Evolutionary conservation across 1,284 basidiomycete genomes (phyloP), one percentile per base, ranked within the genome.

Genomic region (Wallemia mellicola): DNA sequence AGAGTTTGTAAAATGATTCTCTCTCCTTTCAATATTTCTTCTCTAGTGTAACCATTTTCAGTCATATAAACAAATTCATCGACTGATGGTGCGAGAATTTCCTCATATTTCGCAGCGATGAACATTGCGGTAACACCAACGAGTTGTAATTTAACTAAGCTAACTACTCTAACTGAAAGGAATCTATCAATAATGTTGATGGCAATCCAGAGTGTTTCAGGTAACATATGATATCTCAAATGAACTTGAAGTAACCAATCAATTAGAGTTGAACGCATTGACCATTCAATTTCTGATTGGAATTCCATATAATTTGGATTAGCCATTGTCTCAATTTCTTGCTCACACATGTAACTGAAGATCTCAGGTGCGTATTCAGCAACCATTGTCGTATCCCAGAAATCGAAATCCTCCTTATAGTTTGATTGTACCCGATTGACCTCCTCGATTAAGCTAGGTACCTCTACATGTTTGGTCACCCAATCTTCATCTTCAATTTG

Each of bases 31-130:
- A 98, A 77, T 67, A 98, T 92, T 72, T 98, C 92, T 62, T 96
- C 92, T 69, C 81, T 83, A 59, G 79, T 79, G 72, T 89, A 96
- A 1, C 85, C 88, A 62, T 82, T 82, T 70, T 95, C 88, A 27
- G 92, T 94, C 86, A 98, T 92, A 76, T 80, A 91, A 64, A 92
- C 87, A 66, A 94, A 95, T 70, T 94, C 87, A 28, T 94, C 87
- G 24, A 92, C 86, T 48, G 38, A 48, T 17, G 38, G 38, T 48
- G 38, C 38, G 22, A 48, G 38, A n/a, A 48, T 68, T 67, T 77
- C 76, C 66, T 77, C 76, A 69, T 79, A 79, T 70, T 79, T 79
- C 61, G 76, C 75, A 9, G 78, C 77, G 62, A 79, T 74, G 66
- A 79, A 79, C 75, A 79, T 78, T 65, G 77, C 76, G 0, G 77